Conservation (phyloP, 495 filamentous ascomycete genomes). For the Delitschia confertaspora region DNA sequence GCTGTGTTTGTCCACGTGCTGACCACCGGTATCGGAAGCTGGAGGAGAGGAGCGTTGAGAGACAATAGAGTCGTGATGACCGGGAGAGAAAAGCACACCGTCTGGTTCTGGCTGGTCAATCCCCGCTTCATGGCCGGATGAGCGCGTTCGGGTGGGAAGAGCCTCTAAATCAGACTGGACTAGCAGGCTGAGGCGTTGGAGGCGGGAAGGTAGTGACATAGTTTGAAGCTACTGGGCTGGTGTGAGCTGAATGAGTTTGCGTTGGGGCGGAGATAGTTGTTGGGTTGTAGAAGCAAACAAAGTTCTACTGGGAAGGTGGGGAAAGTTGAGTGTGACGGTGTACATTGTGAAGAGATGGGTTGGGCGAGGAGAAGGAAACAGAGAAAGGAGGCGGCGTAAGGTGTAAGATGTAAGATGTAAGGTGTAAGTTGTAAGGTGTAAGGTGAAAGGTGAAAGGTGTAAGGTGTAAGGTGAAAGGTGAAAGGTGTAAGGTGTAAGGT, state of each 20-base stretch:
- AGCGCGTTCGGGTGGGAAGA: conserved; percentile 6
- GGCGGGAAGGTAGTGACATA: conserved; percentile 7
- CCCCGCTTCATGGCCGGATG: not conserved
- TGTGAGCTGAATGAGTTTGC: not conserved
- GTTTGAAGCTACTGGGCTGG: not conserved
- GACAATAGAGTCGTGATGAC: too few relatives aligned
- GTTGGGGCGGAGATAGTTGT: not conserved
- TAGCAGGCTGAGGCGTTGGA: conserved; percentile 11
- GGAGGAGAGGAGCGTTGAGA: too few relatives aligned
- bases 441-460: too few relatives aligned
- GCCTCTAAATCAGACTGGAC: conserved; percentile 11
- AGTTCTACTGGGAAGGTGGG: too few relatives aligned
- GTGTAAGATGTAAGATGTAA: too few relatives aligned
- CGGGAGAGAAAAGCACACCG: conserved; percentile 9
- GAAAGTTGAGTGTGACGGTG: too few relatives aligned
- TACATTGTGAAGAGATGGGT: too few relatives aligned
- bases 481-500: not conserved
- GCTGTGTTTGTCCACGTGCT: too few relatives aligned
- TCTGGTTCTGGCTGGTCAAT: conserved; percentile 13
- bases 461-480: not conserved
- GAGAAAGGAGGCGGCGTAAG: too few relatives aligned
- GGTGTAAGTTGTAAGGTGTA: too few relatives aligned
- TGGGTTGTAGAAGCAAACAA: not conserved
- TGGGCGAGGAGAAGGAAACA: too few relatives aligned
- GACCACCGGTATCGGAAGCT: too few relatives aligned